Evolutionary conservation across 805 yeast species (phyloP).

Genomic region (Kluyveromyces wickerhamii): DNA sequence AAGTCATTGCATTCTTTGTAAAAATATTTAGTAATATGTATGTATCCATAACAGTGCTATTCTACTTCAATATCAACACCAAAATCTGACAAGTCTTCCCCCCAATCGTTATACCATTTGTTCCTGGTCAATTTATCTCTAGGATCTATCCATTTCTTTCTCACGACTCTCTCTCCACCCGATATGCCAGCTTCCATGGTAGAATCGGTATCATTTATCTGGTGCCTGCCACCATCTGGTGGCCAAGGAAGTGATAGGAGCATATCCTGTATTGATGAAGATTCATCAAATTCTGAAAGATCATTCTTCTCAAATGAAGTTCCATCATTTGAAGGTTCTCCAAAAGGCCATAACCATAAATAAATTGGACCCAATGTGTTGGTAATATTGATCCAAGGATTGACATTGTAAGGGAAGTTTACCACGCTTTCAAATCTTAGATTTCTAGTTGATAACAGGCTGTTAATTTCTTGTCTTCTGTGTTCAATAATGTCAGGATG

Average conservation of each 20-base stretch:
- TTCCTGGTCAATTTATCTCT: constrained; percentile 32
- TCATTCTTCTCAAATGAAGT: constrained; percentile 48
- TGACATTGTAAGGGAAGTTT: constrained; percentile 75
- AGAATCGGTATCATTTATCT: constrained; percentile 22
- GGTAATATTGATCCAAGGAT: constrained; percentile 45
- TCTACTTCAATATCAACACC: constrained; percentile 80
- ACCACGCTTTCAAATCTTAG: constrained; percentile 56
- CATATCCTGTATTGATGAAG: constrained; percentile 36
- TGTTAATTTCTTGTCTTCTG: constrained; percentile 11
- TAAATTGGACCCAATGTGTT: constrained; percentile 53
- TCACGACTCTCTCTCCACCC: constrained; percentile 29
- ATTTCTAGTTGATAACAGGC: constrained; percentile 10
- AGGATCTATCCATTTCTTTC: constrained; percentile 28
- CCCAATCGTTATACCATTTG: constrained; percentile 69
- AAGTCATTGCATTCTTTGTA: neutral
- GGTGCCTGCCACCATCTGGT: constrained; percentile 58
- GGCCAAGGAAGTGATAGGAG: constrained; percentile 83
- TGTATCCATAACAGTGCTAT: constrained; percentile 24
- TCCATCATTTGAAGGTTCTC: constrained; percentile 55
- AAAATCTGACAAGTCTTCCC: constrained; percentile 77
- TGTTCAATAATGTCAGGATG: constrained; percentile 14
- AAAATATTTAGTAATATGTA: neutral
- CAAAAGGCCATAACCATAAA: constrained; percentile 68
- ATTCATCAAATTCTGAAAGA: constrained; percentile 30
- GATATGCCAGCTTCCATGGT: constrained; percentile 14